Evolutionary conservation across 2,329 filamentous ascomycete genomes (phyloP), one percentile per base, ranked within the genome.

Genomic region (Penicillium concentricum): DNA sequence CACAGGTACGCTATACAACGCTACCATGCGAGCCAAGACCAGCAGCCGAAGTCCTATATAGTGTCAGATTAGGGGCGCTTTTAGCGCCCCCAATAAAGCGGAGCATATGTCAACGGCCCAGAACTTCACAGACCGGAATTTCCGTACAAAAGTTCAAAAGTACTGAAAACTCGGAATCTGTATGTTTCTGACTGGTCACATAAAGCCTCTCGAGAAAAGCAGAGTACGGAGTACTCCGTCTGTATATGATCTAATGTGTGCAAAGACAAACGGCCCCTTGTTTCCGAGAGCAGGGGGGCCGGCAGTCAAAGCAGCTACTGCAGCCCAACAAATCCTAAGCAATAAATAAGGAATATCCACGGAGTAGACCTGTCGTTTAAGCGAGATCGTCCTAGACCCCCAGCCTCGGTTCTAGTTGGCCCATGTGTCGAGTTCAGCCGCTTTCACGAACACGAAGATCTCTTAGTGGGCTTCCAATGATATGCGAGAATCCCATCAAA

Each of bases 361-460:
- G 24, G 24, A 26, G 44, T 46, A 51, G 38, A 51, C 38, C 28
- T 39, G 20, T 44, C 28, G 28, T 43, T 26, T 51, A 44, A 35
- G 38, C 8, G 28, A 26, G n/a, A 20, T 51, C 28, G 13, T 35
- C n/a, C 6, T 22, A 24, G 28, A 51, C 26, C 18, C 22, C 30
- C 39, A 44, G 49, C 49, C 49, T 51, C 39, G 49, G 49, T 51
- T 22, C n/a, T 26, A 35, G 28, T 34, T 35, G 13, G 15, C 13
- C 57, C 57, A 52, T 51, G 45, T 58, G 52, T 55, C 47, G 39
- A 47, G 26, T 49, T 62, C 60, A 58, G 54, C 38, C 32, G 42
- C 35, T 51, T 26, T 39, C 22, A 26, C n/a, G 28, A 46, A 32
- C 20, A 41, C 41, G 28, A 32, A 35, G 48, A 56, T 52, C 54